phyloP scores from a whole-genome alignment of 257 asterid genomes.

The Parsonsia alboflavescens region DNA sequence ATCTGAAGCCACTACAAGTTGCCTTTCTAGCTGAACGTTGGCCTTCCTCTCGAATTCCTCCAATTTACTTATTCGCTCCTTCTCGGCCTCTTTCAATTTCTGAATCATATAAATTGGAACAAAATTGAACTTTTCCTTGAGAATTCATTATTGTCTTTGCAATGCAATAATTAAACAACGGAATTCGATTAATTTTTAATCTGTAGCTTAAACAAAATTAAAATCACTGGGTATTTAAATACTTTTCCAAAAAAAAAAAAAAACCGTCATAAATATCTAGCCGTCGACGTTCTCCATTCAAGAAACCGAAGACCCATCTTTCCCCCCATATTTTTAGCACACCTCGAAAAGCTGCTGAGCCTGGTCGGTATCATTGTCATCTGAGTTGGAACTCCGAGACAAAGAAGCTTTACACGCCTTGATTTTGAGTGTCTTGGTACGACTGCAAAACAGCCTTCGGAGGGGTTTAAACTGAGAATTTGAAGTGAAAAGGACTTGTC shows the following conservation, averaged over 20 bases:
- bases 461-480: conserved; percentile 10
- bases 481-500: conserved; percentile 4
- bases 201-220: background rate
- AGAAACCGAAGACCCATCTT: background rate
- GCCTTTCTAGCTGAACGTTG: conserved; percentile 92
- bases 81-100: conserved; percentile 87
- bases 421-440: conserved; percentile 25
- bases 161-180: background rate
- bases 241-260: too few relatives aligned
- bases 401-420: conserved; percentile 35
- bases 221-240: background rate
- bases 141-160: background rate
- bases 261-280: background rate
- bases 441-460: conserved; percentile 6
- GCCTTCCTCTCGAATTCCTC: conserved; percentile 92
- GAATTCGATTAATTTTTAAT: background rate
- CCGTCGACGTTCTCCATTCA: background rate
- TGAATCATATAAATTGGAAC: conserved; percentile 43
- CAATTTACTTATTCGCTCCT: conserved; percentile 51
- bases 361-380: conserved; percentile 35
- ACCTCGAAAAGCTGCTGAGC: conserved; percentile 46
- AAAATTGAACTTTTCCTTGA: background rate
- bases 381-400: conserved; percentile 33
- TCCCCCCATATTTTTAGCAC: background rate
- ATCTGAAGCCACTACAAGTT: conserved; percentile 90